Conservation (phyloP, 306 rosid species). For the Trichosanthes cucumerina region DNA sequence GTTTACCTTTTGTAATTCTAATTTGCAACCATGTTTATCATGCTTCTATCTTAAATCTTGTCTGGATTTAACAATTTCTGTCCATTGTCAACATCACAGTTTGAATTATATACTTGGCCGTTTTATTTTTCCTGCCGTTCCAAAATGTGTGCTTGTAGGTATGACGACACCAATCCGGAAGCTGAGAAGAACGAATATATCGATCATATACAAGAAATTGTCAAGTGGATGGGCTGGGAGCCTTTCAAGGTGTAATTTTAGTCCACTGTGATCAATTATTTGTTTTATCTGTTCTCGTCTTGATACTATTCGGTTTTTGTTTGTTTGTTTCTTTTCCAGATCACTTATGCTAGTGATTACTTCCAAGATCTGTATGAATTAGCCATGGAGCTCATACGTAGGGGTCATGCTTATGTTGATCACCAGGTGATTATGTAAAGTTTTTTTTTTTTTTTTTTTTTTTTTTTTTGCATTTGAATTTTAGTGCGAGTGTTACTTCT, state of each 20-base stretch:
- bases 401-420: constrained; percentile 90
- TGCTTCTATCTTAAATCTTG: neutral
- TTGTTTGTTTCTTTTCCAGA: constrained; percentile 34
- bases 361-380: constrained; percentile 86
- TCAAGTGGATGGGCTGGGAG: constrained; percentile 98
- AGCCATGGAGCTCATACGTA: constrained; percentile 84
- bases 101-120: neutral
- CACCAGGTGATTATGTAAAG: constrained; percentile 64
- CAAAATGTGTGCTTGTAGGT: constrained; percentile 35
- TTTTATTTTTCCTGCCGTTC: neutral
- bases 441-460: no score
- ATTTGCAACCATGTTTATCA: neutral
- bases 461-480: neutral
- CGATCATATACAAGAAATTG: constrained; percentile 93
- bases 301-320: constrained; percentile 11
- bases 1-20: neutral
- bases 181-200: constrained; percentile 94
- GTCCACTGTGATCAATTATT: neutral
- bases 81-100: neutral
- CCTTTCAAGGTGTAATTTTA: constrained; percentile 56
- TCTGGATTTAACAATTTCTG: neutral
- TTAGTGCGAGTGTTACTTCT: neutral
- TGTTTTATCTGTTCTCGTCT: neutral
- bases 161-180: constrained; percentile 91
- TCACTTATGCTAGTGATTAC: constrained; percentile 89